Conservation (phyloP, 495 filamentous ascomycete species). For the Tuber aestivum region DNA sequence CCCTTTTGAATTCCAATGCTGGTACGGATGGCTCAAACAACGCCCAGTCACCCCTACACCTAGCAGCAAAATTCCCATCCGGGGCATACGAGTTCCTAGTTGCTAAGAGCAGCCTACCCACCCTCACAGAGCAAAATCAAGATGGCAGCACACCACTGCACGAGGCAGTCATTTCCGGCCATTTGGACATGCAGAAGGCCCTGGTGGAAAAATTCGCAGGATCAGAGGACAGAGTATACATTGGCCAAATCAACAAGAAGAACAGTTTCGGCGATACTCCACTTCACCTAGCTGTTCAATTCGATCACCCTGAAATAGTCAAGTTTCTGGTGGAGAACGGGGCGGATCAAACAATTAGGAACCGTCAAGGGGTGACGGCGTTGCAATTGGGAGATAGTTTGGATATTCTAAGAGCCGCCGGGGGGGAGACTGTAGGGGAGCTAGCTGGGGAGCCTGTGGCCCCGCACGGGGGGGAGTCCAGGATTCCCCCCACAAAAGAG, state of each 20-base stretch:
- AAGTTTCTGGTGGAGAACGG: neutral
- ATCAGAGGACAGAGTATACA: neutral
- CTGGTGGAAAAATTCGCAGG: neutral
- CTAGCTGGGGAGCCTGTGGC: too few species aligned
- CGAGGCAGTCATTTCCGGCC: neutral
- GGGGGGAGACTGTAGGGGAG: too few species aligned
- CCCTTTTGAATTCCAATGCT: too few species aligned
- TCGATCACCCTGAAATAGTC: neutral
- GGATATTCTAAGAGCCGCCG: constrained; percentile 45
- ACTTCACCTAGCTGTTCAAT: neutral
- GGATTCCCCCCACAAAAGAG: too few species aligned
- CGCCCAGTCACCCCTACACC: neutral
- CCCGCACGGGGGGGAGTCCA: too few species aligned
- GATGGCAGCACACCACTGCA: neutral
- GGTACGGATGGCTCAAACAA: too few species aligned
- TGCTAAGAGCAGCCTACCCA: neutral
- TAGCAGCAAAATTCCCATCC: neutral
- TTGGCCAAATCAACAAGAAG: neutral
- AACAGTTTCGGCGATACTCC: neutral
- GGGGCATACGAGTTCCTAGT: neutral
- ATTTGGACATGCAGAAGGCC: neutral
- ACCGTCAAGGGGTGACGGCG: constrained; percentile 23
- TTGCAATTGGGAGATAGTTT: constrained; percentile 55
- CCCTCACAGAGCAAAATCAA: neutral
- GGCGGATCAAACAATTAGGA: constrained; percentile 3